Base-by-base conservation (phyloP, 139 green algal species). In the Chlorokybus atmophyticus region DNA sequence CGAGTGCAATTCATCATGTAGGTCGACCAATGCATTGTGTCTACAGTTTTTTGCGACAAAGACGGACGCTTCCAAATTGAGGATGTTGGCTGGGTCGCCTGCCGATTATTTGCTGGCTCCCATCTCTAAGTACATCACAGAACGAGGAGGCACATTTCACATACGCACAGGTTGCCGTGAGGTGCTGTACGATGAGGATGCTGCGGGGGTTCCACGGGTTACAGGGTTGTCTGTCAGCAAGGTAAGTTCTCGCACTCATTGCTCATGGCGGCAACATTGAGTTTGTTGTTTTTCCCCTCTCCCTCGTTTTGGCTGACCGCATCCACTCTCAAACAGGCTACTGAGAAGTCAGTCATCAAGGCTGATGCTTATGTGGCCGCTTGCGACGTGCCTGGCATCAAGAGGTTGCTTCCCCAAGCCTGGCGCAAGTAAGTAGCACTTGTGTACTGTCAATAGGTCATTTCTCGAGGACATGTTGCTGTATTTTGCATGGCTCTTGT, bases 21-120 rank as follows among this genome's bases (percentile, higher is more conserved):
- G n/a, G n/a, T n/a, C n/a, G n/a, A n/a, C n/a, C n/a, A n/a, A n/a
- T n/a, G n/a, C n/a, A n/a, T n/a, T n/a, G n/a, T n/a, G n/a, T n/a
- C 35, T 44, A 10, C 85, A 89, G 64, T 96, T 96, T 76, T 96
- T 96, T 62, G 89, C 88, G 35, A 96, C 88, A 63, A 96, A 96
- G 81, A 96, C 88, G 1, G 88, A 96, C 57, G 88, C 88, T 23
- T 87, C 74, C 2, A 79, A 84, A 31, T 73, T 96, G 74, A 78
- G 88, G 49, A 95, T 96, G 88, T 81, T 96, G 25, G 91, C 85
- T 60, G 88, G 88, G 50, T 93, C 85, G 5, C 88, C 88, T 4
- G 79, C 82, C 7, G 83, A 94, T 21, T 73, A 83, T 5, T 73
- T 96, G 54, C 66, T 91, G 35, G 71, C 75, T 64, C 88, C 88